These are phyloP conservation scores for Podospora appendiculata DNA, from an alignment of 495 filamentous ascomycete species.

Conservation along the genomic window DNA sequence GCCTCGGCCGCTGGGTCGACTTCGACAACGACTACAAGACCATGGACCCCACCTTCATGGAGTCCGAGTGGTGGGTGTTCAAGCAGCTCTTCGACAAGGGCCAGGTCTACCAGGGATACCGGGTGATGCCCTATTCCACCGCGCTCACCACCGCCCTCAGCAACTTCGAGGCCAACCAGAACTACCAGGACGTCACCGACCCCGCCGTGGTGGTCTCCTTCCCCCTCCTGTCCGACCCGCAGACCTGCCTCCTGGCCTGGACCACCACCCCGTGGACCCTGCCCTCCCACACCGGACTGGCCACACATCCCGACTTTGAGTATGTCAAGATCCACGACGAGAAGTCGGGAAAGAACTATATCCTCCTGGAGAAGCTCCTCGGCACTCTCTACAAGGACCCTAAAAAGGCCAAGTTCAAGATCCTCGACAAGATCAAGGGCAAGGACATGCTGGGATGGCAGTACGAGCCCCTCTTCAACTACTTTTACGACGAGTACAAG, in stretches of 20 bases:
- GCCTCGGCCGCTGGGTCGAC: conserved; percentile 94
- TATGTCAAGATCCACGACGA: conserved; percentile 90
- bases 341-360: conserved; percentile 72
- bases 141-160: conserved; percentile 82
- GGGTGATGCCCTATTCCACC: conserved; percentile 93
- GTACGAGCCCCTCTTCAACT: conserved; percentile 86
- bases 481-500: conserved; percentile 92
- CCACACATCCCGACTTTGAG: conserved; percentile 82
- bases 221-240: conserved; percentile 68
- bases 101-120: conserved; percentile 78
- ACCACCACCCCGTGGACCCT: conserved; percentile 97
- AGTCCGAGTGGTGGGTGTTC: conserved; percentile 95
- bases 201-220: conserved; percentile 89
- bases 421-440: conserved; percentile 74
- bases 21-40: conserved; percentile 99
- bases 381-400: conserved; percentile 88
- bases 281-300: conserved; percentile 75
- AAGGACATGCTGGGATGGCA: conserved; percentile 86
- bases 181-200: conserved; percentile 90
- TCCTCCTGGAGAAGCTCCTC: conserved; percentile 79
- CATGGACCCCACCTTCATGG: conserved; percentile 94
- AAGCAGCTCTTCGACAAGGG: conserved; percentile 86
- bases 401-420: conserved; percentile 95
- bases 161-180: conserved; percentile 91
- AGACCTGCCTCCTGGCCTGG: conserved; percentile 77